These are phyloP conservation scores for Fagus crenata DNA, from an alignment of 306 rosid species.

Conservation along the genomic window DNA sequence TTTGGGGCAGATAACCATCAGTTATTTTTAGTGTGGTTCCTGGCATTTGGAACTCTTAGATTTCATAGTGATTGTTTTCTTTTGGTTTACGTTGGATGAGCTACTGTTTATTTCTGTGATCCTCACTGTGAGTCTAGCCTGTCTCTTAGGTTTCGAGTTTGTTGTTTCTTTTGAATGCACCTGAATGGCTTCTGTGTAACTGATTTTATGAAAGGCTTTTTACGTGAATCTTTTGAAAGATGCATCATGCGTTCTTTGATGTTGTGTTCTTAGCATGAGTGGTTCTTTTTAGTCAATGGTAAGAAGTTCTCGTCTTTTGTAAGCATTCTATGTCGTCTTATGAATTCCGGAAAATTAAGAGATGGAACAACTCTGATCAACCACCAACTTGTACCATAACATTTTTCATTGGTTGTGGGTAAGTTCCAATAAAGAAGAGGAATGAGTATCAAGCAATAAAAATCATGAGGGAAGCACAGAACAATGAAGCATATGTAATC, in stretches of 20 bases:
- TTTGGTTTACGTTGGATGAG: background rate
- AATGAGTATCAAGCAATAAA: background rate
- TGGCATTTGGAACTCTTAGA: background rate
- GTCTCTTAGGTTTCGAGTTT: background rate
- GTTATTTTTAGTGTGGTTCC: background rate
- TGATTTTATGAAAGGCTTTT: background rate
- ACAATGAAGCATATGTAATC: background rate
- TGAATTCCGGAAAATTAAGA: conserved; percentile 7
- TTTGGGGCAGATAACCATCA: background rate
- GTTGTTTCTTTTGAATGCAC: background rate
- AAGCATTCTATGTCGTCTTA: conserved; percentile 5
- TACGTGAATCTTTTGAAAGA: background rate
- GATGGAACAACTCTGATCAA: conserved; percentile 14
- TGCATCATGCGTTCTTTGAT: background rate
- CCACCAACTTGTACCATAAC: conserved; percentile 10
- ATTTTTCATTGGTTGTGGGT: conserved; percentile 8
- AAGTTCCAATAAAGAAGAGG: background rate
- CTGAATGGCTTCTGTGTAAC: background rate
- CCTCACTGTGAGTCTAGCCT: background rate
- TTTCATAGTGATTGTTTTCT: background rate
- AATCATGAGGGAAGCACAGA: background rate
- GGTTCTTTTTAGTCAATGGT: background rate
- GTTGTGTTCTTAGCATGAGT: background rate
- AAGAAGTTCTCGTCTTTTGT: background rate
- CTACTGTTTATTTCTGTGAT: background rate